Conservation (phyloP, 2,329 filamentous ascomycete genomes). For the Penicillium sp. region DNA sequence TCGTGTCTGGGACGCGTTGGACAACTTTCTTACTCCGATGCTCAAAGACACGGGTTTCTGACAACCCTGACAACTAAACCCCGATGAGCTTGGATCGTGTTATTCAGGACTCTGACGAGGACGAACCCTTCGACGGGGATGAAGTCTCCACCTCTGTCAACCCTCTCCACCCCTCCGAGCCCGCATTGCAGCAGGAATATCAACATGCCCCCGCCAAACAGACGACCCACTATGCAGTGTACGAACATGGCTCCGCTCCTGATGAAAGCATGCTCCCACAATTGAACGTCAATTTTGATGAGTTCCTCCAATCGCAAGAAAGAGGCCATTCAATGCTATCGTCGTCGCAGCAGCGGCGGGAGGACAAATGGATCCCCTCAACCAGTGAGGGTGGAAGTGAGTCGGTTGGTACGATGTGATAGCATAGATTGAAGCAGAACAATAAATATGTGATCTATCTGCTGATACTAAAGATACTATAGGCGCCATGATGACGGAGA, state of each 20-base stretch:
- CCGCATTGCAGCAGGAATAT: conserved; percentile 9
- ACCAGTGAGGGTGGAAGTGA: conserved; percentile 23
- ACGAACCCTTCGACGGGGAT: conserved; percentile 34
- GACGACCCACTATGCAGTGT: conserved; percentile 2
- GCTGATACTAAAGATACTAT: neutral
- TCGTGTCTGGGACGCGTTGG: conserved; percentile 25
- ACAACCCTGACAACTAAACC: neutral
- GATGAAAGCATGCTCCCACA: conserved; percentile 17
- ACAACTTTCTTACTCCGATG: conserved; percentile 1
- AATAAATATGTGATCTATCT: neutral
- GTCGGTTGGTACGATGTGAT: conserved; percentile 29
- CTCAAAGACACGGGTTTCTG: neutral
- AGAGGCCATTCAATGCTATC: conserved; percentile 15
- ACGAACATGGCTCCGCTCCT: conserved; percentile 1
- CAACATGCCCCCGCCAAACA: conserved; percentile 12
- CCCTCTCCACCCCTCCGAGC: conserved; percentile 19
- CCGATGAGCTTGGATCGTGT: conserved; percentile 39
- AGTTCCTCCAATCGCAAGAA: conserved; percentile 37
- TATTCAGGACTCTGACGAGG: conserved; percentile 48
- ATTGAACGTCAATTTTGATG: conserved; percentile 37
- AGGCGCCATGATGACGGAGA: conserved; percentile 37
- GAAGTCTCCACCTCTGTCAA: conserved; percentile 21
- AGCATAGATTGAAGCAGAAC: neutral
- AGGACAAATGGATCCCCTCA: conserved; percentile 36
- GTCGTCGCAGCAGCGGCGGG: conserved; percentile 34